Base-by-base conservation (phyloP, 192 early-diverging fungal genomes). In the Coemansia sp. region DNA sequence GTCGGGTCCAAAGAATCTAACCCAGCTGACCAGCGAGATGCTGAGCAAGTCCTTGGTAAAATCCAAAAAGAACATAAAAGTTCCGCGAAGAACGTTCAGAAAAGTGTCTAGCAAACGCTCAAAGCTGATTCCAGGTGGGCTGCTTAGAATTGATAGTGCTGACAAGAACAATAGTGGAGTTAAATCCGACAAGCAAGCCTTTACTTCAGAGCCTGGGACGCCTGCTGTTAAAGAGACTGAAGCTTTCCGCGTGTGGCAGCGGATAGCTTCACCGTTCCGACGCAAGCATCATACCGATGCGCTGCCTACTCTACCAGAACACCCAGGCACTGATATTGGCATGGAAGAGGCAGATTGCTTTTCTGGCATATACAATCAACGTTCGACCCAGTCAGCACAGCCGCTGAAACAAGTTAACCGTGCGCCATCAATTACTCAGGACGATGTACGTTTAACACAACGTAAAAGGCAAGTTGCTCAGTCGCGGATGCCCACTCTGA, bases 1-100 rank as follows among this genome's bases (percentile, higher is more conserved):
- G 17, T 75, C 73, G 0, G 52, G 59, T 0, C 46, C 54, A 0
- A 60, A 26, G 20, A 69, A 69, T 11, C 73, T 75, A n/a, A 38
- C 59, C 2, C 66, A 61, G 15, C 14, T 65, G 31, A 34, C 66
- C 25, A 23, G 38, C 52, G 36, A 59, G 1, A 25, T 64, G 48
- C 47, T 62, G 23, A 58, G 42, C 11, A 58, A 64, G 17, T 26
- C 54, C 12, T n/a, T 59, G 21, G 18, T 38, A 10, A 54, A 55
- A 31, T 50, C 46, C 3, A 28, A 57, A 7, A 50, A 63, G 21
- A 37, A 31, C 65, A 14, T 37, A 44, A 31, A 51, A 4, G 57
- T 46, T 11, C 70, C 70, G 2, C 51, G 58, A 5, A 55, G 70
- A 17, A 60, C 61, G 2, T 57, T 72, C 24, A 44, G 70, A 18